A percentile compares a stretch with the other conserved stretches of the same genome.
These are phyloP conservation scores for Staphylotrichum tortipilum DNA, from an alignment of 495 filamentous ascomycete species.

Conservation along the genomic window DNA sequence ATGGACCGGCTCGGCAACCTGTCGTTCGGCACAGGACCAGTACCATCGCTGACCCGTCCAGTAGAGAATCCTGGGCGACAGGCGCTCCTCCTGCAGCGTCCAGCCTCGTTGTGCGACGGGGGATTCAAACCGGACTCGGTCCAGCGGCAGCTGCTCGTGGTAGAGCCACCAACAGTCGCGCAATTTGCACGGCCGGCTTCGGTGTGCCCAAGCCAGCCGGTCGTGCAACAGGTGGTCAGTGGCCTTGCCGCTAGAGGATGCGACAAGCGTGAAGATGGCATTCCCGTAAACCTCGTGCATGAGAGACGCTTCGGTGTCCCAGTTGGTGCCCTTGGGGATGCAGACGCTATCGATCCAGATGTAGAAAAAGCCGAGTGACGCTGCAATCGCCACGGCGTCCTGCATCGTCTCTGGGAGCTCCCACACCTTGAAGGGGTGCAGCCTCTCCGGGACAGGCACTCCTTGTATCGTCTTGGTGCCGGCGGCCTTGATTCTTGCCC, in stretches of 20 bases:
- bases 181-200: conserved; percentile 18
- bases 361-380: conserved; percentile 15
- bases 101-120: conserved; percentile 23
- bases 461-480: conserved; percentile 22
- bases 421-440: conserved; percentile 11
- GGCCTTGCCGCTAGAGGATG: conserved; percentile 24
- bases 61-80: conserved; percentile 26
- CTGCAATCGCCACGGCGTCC: conserved; percentile 19
- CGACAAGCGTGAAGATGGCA: conserved; percentile 24
- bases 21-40: conserved; percentile 25
- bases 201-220: conserved; percentile 21
- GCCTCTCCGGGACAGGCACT: conserved; percentile 17
- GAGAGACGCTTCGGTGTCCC: conserved; percentile 22
- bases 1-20: conserved; percentile 16
- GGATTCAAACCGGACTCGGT: conserved; percentile 17
- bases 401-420: conserved; percentile 23
- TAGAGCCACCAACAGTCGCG: conserved; percentile 22
- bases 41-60: conserved; percentile 26
- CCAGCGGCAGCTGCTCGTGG: conserved; percentile 14
- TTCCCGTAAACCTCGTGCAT: conserved; percentile 31
- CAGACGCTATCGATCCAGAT: conserved; percentile 29
- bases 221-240: conserved; percentile 19
- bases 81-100: conserved; percentile 28
- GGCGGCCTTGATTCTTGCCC: conserved; percentile 25
- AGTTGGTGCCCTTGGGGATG: conserved; percentile 28